phyloP scores from a whole-genome alignment of 495 filamentous ascomycete species.

The Aspergillus sparsus region DNA sequence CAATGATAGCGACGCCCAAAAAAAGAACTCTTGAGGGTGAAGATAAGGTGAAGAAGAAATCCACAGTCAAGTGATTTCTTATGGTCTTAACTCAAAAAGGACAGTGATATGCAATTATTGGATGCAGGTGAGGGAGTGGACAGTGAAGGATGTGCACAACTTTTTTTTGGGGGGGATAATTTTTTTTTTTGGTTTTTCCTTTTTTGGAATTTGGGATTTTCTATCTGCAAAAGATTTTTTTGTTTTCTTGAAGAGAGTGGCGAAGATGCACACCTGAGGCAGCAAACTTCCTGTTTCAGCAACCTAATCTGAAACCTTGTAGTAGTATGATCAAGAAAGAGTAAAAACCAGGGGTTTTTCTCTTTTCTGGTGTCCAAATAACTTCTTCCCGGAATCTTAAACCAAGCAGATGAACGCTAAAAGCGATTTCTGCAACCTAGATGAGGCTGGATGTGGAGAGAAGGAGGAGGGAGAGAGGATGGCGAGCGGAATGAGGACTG shows the following conservation, averaged over 20 bases:
- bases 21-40: constrained; percentile 4
- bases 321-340: constrained; percentile 8
- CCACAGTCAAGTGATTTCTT: constrained; percentile 51
- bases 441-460: constrained; percentile 27
- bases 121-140: constrained; percentile 29
- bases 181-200: constrained; percentile 30
- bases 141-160: constrained; percentile 21
- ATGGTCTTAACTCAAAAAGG: constrained; percentile 16
- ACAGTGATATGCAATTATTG: constrained; percentile 15
- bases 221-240: constrained; percentile 32
- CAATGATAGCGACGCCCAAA: constrained; percentile 9
- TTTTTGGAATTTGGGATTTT: constrained; percentile 32
- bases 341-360: constrained; percentile 21
- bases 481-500: constrained; percentile 31
- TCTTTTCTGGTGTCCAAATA: constrained; percentile 23
- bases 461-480: constrained; percentile 29
- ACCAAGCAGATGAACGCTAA: constrained; percentile 19
- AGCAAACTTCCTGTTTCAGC: constrained; percentile 38
- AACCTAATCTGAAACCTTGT: constrained; percentile 27
- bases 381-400: constrained; percentile 24
- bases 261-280: constrained; percentile 28
- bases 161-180: constrained; percentile 17
- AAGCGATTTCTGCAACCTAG: constrained; percentile 26
- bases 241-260: constrained; percentile 29
- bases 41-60: constrained; percentile 33